Evolutionary conservation across 108 stramenopile species (phyloP).

Genomic region (Ochromonas danica): DNA sequence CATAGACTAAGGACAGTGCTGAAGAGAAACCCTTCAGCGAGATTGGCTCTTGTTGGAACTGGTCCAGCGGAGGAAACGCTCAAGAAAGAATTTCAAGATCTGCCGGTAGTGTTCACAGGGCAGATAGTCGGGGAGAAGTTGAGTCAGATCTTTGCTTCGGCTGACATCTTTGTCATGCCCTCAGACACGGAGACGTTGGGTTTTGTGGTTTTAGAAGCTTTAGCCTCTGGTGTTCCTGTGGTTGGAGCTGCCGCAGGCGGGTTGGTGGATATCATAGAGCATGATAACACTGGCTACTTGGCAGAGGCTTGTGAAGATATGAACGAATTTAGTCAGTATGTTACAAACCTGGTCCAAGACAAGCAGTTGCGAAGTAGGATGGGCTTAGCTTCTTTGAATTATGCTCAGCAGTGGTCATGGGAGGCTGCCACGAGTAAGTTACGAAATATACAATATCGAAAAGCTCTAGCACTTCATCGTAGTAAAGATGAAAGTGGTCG

Average conservation of each 20-base stretch:
- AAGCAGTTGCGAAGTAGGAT: conserved; percentile 36
- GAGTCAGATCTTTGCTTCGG: conserved; percentile 51
- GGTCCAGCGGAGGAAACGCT: conserved; percentile 61
- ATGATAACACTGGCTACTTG: conserved; percentile 69
- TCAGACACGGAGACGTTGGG: conserved; percentile 34
- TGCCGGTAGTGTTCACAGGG: conserved; percentile 48
- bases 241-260: conserved; percentile 61
- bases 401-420: conserved; percentile 54
- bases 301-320: conserved; percentile 39
- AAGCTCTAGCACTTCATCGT: conserved; percentile 38
- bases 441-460: conserved; percentile 54
- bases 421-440: conserved; percentile 51
- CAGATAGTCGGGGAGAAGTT: conserved; percentile 43
- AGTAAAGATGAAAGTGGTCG: background rate
- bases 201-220: conserved; percentile 30
- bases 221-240: conserved; percentile 33
- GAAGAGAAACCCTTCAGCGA: conserved; percentile 51
- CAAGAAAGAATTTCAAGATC: conserved; percentile 56
- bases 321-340: conserved; percentile 41
- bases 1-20: conserved; percentile 40
- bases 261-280: conserved; percentile 68
- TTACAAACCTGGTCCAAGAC: conserved; percentile 40
- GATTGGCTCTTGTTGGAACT: conserved; percentile 70
- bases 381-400: conserved; percentile 38
- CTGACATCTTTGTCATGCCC: conserved; percentile 34